Conservation (phyloP, 106 monocot species). For the Dendrobium catenatum region DNA sequence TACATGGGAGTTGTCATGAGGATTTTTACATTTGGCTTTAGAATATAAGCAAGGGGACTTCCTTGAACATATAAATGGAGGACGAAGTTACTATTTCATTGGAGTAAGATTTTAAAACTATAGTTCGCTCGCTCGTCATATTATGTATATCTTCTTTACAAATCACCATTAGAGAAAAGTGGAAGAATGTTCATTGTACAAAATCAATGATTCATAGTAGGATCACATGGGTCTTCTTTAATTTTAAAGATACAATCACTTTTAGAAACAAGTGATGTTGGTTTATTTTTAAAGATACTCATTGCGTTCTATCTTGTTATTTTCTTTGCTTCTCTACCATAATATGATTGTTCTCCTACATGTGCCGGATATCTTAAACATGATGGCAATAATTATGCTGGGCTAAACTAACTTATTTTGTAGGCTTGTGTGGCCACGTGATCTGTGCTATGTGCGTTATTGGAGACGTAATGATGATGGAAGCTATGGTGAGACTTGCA, state of each 20-base stretch:
- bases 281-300: neutral
- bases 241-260: too few relatives aligned
- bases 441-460: slow-evolving; percentile 95
- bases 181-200: neutral
- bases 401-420: slow-evolving; percentile 5
- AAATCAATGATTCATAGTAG: neutral
- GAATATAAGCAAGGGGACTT: neutral
- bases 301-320: neutral
- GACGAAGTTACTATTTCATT: neutral
- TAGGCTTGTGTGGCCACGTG: slow-evolving; percentile 96
- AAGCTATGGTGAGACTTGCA: slow-evolving; percentile 67
- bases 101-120: neutral
- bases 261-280: neutral
- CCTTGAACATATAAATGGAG: neutral
- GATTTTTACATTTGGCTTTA: neutral
- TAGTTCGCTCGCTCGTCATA: neutral
- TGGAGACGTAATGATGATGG: slow-evolving; percentile 99
- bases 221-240: too few relatives aligned
- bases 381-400: neutral
- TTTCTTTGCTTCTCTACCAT: neutral
- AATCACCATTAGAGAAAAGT: neutral
- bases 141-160: neutral
- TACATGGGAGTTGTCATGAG: too few relatives aligned
- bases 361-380: neutral
- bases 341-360: neutral